These are phyloP conservation scores for Eutypa lata DNA, from an alignment of 2,329 filamentous ascomycete species.

Conservation along the genomic window DNA sequence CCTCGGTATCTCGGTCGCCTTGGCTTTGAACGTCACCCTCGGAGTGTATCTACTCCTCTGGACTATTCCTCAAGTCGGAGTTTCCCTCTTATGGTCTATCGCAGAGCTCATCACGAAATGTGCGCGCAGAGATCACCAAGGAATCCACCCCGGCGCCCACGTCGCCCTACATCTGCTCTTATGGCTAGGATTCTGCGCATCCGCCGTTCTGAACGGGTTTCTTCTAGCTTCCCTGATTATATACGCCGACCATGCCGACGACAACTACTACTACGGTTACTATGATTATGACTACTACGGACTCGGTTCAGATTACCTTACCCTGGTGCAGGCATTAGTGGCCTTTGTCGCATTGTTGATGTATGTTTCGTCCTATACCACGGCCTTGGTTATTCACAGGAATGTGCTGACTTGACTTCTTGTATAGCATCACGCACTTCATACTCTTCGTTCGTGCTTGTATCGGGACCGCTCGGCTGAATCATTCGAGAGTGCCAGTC, in stretches of 20 bases:
- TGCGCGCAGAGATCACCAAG: conserved; percentile 8
- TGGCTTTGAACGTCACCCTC: too few relatives aligned
- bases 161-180: conserved; percentile 21
- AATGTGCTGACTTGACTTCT: too few relatives aligned
- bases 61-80: conserved; percentile 20
- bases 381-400: too few relatives aligned
- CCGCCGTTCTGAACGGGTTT: conserved; percentile 12
- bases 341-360: conserved; percentile 13
- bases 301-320: conserved; percentile 4
- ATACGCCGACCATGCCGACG: conserved; percentile 5
- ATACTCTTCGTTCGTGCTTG: conserved; percentile 21
- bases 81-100: conserved; percentile 17
- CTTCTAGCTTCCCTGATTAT: conserved; percentile 9
- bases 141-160: conserved; percentile 28
- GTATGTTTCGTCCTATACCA: too few relatives aligned
- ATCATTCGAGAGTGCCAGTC: too few relatives aligned
- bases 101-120: conserved; percentile 18
- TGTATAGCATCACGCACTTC: conserved; percentile 21
- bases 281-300: conserved; percentile 12
- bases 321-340: conserved; percentile 13
- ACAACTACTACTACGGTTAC: conserved; percentile 8
- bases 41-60: too few relatives aligned
- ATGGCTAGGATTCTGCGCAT: conserved; percentile 17
- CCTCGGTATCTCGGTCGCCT: too few relatives aligned
- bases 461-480: too few relatives aligned